A percentile compares a stretch with the other conserved stretches of the same genome.
phyloP scores from a whole-genome alignment of 345 rosid species.

The Moricandia moricandioides region DNA sequence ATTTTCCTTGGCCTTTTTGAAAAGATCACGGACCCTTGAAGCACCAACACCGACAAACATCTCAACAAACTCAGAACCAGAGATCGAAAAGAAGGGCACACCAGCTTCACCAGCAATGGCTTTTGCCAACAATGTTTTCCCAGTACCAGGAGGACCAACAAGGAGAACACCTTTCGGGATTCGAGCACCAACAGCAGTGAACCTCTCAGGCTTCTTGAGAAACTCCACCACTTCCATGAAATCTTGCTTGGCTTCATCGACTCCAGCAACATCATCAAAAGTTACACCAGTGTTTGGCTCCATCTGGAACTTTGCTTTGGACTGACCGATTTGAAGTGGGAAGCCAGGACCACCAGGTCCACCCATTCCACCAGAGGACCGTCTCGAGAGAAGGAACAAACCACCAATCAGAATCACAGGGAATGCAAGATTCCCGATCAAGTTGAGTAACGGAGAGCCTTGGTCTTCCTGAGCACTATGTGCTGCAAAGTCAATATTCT shows the following conservation, averaged over 20 bases:
- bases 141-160: slow-evolving; percentile 98
- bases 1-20: slow-evolving; percentile 88
- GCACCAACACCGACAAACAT: slow-evolving; percentile 99
- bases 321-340: slow-evolving; percentile 77
- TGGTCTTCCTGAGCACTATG: slow-evolving; percentile 96
- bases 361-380: slow-evolving; percentile 98
- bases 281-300: slow-evolving; percentile 99
- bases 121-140: slow-evolving; percentile 91
- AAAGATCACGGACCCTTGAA: slow-evolving; percentile 90
- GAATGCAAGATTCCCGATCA: slow-evolving; percentile 90
- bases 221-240: slow-evolving; percentile 99
- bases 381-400: slow-evolving; percentile 83
- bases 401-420: slow-evolving; percentile 87
- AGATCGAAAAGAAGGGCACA: slow-evolving; percentile 88
- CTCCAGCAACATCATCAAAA: slow-evolving; percentile 97
- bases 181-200: slow-evolving; percentile 88
- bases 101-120: slow-evolving; percentile 99
- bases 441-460: slow-evolving; percentile 73
- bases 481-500: slow-evolving; percentile 90
- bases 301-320: slow-evolving; percentile 98
- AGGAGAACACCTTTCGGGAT: slow-evolving; percentile 98
- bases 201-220: slow-evolving; percentile 96
- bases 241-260: slow-evolving; percentile 98
- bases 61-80: slow-evolving; percentile 96
- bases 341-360: slow-evolving; percentile 98